These are phyloP conservation scores for Syncephalastrum contaminatum DNA, from an alignment of 371 early-diverging fungal species.

Conservation along the genomic window DNA sequence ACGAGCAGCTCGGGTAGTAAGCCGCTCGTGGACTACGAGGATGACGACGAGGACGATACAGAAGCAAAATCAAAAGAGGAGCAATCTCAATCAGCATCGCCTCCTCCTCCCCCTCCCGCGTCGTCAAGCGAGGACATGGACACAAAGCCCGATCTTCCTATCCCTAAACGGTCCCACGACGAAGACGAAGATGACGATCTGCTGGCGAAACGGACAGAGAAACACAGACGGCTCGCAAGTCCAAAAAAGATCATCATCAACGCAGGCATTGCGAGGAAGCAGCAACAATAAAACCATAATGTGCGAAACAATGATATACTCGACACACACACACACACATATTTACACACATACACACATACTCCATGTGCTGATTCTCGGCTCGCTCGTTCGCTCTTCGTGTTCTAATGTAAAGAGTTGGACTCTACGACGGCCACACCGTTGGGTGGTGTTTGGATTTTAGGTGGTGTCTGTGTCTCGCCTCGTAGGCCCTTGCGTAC, in stretches of 20 bases:
- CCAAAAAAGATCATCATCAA: conserved; percentile 4
- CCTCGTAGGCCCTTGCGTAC: conserved; percentile 60
- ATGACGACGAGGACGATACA: conserved; percentile 38
- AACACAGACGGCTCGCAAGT: background rate
- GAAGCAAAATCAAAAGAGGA: background rate
- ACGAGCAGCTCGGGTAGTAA: conserved; percentile 5
- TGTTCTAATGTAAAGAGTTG: too few species aligned
- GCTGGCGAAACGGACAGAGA: background rate
- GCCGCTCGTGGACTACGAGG: conserved; percentile 47
- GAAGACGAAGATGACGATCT: background rate
- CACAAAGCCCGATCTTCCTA: too few species aligned
- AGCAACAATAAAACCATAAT: background rate
- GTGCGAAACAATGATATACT: background rate
- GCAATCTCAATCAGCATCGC: conserved; percentile 1
- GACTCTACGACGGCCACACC: too few species aligned
- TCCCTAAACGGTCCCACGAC: too few species aligned
- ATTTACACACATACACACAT: too few species aligned
- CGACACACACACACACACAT: too few species aligned
- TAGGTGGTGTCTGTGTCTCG: conserved; percentile 6
- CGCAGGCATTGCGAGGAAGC: background rate
- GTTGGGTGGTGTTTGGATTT: conserved; percentile 1
- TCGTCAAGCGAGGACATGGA: too few species aligned
- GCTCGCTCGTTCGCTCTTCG: too few species aligned
- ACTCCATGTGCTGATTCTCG: too few species aligned
- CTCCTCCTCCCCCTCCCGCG: background rate